Evolutionary conservation across 2,329 filamentous ascomycete genomes (phyloP), one percentile per base, ranked within the genome.

Genomic region (Trichoderma semiorbis): DNA sequence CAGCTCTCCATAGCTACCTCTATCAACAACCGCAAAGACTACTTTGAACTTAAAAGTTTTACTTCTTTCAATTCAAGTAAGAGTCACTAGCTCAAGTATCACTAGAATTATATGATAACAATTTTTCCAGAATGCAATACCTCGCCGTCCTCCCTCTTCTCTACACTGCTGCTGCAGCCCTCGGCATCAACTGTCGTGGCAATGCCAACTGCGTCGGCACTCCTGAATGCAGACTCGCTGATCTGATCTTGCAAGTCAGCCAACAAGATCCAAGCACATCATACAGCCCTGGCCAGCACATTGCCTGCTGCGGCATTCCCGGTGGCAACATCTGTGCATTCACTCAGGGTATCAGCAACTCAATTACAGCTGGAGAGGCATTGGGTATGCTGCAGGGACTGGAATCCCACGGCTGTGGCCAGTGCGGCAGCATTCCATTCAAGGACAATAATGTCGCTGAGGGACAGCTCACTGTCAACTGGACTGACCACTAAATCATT

Each of bases 241-340:
- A 72, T 32, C n/a, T 72, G 18, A 72, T 72, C 63, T 66, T 72
- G 70, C 63, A 69, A 24, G 70, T 69, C 63, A 72, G 64, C 36
- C 63, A 72, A 21, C 62, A 60, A 36, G 63, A 69, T 12, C 34
- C 47, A 8, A 72, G 63, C 53, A 28, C 21, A 50, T 60, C 64
- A 1, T 72, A 60, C 47, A 61, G 43, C 26, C 70, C 70, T 3
- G 70, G 70, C 3, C 47, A 72, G 39, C 70, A 72, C 64, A 72
- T 72, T 53, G 70, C 63, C n/a, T 67, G 70, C 26, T 72, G 70
- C 16, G 70, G 70, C 21, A 72, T 69, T 26, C 53, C 70, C 14
- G 70, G 70, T 2, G 70, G 63, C 28, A 66, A 72, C 18, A 72
- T 72, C 30, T 72, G 64, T 16, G 70, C 70, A 7, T 72, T 72